These are phyloP conservation scores for Secale cereale DNA, from an alignment of 176 grass and related monocot species.

Conservation along the genomic window DNA sequence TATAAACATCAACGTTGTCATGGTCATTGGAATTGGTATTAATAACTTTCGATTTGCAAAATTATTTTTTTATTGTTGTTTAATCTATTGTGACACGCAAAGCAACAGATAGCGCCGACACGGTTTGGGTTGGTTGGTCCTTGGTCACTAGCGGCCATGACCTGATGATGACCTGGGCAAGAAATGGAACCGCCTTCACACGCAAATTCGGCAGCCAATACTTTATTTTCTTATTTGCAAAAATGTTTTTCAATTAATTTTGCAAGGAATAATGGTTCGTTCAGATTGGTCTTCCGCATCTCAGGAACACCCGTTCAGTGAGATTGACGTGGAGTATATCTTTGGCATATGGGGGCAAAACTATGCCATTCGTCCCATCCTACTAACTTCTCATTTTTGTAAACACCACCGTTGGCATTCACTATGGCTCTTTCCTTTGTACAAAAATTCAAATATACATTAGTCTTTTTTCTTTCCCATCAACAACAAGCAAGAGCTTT, in stretches of 20 bases:
- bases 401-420: neutral
- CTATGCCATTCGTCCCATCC: neutral
- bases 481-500: neutral
- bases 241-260: too few relatives aligned
- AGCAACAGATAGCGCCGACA: neutral
- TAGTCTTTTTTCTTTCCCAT: neutral
- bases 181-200: neutral
- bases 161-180: neutral
- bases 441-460: neutral
- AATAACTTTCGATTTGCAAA: too few relatives aligned
- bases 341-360: neutral
- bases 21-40: too few relatives aligned
- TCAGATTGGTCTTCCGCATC: neutral
- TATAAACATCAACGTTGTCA: too few relatives aligned
- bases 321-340: too few relatives aligned
- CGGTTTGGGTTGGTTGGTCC: constrained; percentile 10
- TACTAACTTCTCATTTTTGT: neutral
- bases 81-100: neutral
- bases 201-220: neutral
- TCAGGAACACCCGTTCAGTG: too few relatives aligned
- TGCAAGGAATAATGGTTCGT: neutral
- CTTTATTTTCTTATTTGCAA: neutral
- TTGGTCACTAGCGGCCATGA: neutral
- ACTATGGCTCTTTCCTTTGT: neutral
- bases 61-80: neutral